Base-by-base conservation (phyloP, 441 rosid species). In the Codiaeum variegatum region DNA sequence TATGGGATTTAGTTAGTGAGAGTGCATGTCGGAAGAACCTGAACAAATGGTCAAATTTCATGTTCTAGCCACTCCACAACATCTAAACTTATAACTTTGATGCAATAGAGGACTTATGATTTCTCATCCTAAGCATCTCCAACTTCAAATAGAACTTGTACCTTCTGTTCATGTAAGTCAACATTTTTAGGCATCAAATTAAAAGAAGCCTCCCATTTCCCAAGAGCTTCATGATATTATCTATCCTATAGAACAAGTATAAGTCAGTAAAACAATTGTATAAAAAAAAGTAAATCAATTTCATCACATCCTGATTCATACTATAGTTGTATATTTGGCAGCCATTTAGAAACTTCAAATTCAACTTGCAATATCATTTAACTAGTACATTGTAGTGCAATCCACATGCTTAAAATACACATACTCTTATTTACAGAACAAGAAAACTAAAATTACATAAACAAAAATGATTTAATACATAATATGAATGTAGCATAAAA, bases 161-260 rank as follows among this genome's bases (percentile, higher is more conserved):
- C 93, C 86, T 93, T 93, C 51, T 93, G 97, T 80, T 93, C 98
- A 62, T 88, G 96, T 55, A 91, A 66, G 63, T 87, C 82, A 19
- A 88, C 94, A 83, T 73, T 88, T 63, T 71, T 85, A 1, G 96
- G 92, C 76, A 82, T 81, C 79, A 91, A 76, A 75, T 80, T 91
- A 69, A 91, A 87, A 75, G 97, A 86, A 76, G 90, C 84, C 86
- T 88, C 96, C 96, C 98, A 93, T 79, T 91, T 91, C 72, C 90
- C 96, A 63, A 90, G 87, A 52, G 97, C 98, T 83, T 90, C 96
- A 62, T 79, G 80, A 70, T 85, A 91, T 78, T 88, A 88, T 54
- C 94, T 91, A 54, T 88, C 94, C 97, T 93, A 83, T 66, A 83
- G 63, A 74, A 72, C 31, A n/a, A 78, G 62, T 38, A 18, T 19